Evolutionary conservation across 345 rosid species (phyloP), one percentile per base, ranked within the genome.

Genomic region (Salix exigua): DNA sequence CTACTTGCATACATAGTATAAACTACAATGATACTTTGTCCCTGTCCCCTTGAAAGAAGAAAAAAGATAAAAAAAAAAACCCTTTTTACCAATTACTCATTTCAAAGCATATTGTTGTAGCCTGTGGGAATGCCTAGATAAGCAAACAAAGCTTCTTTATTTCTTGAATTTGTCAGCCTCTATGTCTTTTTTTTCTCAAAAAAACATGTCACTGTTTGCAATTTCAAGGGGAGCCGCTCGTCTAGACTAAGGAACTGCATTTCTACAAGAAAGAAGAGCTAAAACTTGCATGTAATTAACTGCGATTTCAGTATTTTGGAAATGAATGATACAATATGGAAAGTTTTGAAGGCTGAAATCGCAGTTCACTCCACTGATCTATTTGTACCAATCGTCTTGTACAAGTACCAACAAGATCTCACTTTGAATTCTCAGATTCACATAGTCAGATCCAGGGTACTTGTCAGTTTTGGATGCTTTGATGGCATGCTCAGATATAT

Each of bases 371-470:
- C 64, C 28, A 31, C 21, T 13, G 5, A 66, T 68, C 18, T 35
- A 33, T 61, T 50, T n/a, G 3, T 64, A 25, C 42, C 28, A 58
- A 31, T 81, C 79, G 48, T 71, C 82, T 68, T 80, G 78, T 66
- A 69, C 87, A 80, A 86, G 87, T 86, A 86, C 89, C 83, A 71
- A 72, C 86, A 74, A 67, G 82, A 82, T 86, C 89, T 82, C 87
- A 81, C 86, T 73, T 58, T 60, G 85, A 83, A 84, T 77, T 78
- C 69, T 66, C 63, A 16, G 74, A 81, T 82, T 84, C 86, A 84
- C 79, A 68, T 31, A 48, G 80, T 84, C 79, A 84, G 85, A 82
- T 79, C 85, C 64, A 76, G 87, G 85, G 85, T 84, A 80, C 87
- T 86, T 55, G 76, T 50, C 79, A 73, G 68, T 75, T 76, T 16